Evolutionary conservation across 1,284 basidiomycete genomes (phyloP).

Genomic region (Golubevia pallescens): DNA sequence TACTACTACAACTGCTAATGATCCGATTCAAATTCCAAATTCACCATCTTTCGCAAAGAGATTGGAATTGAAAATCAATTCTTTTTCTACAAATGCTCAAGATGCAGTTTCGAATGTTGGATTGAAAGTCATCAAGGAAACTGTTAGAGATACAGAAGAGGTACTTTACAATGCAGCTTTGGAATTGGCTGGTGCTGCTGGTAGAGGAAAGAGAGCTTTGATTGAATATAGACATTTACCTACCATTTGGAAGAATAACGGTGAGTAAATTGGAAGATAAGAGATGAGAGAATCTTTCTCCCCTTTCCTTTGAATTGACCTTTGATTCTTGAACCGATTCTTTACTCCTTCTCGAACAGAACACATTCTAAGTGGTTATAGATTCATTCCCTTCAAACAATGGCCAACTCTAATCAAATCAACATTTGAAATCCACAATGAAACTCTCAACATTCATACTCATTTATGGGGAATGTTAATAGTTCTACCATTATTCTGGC

Average conservation of each 20-base stretch:
- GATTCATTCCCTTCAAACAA: conserved; percentile 55
- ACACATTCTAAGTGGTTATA: conserved; percentile 42
- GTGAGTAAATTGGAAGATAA: too few relatives aligned
- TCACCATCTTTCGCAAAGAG: too few relatives aligned
- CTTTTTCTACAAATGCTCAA: too few relatives aligned
- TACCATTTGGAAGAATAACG: conserved; percentile 52
- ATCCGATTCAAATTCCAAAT: too few relatives aligned
- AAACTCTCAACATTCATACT: conserved; percentile 62
- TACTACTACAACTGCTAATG: conserved; percentile 3
- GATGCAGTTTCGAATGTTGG: too few relatives aligned
- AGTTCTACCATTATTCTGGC: conserved; percentile 52
- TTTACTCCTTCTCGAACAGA: neutral
- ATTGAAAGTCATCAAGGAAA: conserved; percentile 5
- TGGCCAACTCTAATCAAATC: conserved; percentile 44
- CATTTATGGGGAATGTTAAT: conserved; percentile 52
- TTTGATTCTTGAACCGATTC: neutral
- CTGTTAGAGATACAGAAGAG: conserved; percentile 52
- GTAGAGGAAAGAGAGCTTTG: conserved; percentile 12
- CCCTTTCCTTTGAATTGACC: conserved; percentile 11
- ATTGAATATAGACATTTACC: conserved; percentile 1
- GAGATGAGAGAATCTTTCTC: too few relatives aligned
- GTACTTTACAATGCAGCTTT: conserved; percentile 43
- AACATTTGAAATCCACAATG: conserved; percentile 61
- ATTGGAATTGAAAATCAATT: too few relatives aligned
- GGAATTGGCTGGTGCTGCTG: conserved; percentile 33